Evolutionary conservation across 31 red algal species (phyloP).

Genomic region (Bonnemaisonia californica): DNA sequence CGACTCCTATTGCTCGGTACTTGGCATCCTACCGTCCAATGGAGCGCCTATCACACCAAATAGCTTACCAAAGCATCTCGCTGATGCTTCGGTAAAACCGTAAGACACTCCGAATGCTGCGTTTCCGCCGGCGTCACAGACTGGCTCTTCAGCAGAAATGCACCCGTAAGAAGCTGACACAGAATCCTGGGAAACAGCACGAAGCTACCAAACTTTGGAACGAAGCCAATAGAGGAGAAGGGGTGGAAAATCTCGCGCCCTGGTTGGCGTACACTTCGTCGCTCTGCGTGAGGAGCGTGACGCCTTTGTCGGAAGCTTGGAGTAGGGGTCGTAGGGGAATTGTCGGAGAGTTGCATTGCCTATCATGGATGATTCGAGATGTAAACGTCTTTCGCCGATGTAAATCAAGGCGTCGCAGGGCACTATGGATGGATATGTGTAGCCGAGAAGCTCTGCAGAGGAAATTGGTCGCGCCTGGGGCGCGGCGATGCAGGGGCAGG

Average conservation of each 20-base stretch:
- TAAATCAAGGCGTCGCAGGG: conserved; percentile 72
- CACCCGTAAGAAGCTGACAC: background rate
- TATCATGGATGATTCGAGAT: conserved; percentile 97
- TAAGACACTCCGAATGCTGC: background rate
- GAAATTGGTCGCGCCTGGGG: conserved; percentile 90
- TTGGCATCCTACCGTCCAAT: background rate
- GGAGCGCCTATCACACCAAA: background rate
- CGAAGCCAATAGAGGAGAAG: background rate
- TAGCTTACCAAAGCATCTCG: background rate
- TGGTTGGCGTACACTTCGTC: background rate
- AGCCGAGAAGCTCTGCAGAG: conserved; percentile 95
- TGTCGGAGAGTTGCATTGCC: conserved; percentile 76
- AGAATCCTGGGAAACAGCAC: background rate
- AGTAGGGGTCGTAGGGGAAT: conserved; percentile 95
- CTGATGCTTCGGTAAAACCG: background rate
- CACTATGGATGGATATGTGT: conserved; percentile 75
- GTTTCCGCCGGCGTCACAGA: background rate
- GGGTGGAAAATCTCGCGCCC: background rate
- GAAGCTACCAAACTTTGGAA: background rate
- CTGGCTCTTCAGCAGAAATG: background rate
- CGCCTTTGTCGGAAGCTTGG: conserved; percentile 70
- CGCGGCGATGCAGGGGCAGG: too few species aligned
- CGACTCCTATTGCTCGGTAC: background rate
- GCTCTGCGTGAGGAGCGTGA: background rate
- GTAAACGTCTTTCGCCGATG: conserved; percentile 94